Conservation (phyloP, 371 early-diverging fungal genomes). For the Scutellospora calospora region DNA sequence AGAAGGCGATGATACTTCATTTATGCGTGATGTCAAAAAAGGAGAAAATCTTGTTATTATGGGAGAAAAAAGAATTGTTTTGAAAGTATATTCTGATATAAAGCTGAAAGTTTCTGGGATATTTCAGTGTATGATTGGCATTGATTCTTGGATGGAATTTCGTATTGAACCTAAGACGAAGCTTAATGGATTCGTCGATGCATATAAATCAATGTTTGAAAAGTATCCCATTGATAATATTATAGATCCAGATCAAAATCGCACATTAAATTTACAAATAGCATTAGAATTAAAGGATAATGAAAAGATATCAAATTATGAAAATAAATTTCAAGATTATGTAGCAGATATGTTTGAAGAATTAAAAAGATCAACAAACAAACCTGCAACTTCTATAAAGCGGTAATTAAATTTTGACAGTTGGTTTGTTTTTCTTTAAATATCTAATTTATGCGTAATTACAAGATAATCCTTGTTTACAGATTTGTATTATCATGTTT, state of each 20-base stretch:
- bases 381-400: neutral
- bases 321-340: slow-evolving; percentile 23
- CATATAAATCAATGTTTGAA: slow-evolving; percentile 13
- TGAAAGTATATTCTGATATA: slow-evolving; percentile 22
- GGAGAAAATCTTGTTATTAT: slow-evolving; percentile 25
- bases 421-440: no score
- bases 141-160: slow-evolving; percentile 27
- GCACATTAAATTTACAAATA: slow-evolving; percentile 5
- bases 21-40: neutral
- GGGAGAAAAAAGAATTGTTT: slow-evolving; percentile 5
- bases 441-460: neutral
- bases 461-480: no score
- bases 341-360: neutral
- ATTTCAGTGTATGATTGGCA: neutral
- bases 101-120: neutral
- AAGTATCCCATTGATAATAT: slow-evolving; percentile 23
- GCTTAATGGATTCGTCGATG: slow-evolving; percentile 23
- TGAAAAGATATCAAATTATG: neutral
- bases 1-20: slow-evolving; percentile 21
- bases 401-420: no score
- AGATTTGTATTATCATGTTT: no score
- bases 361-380: slow-evolving; percentile 11
- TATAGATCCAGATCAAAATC: neutral
- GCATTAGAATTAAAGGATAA: neutral
- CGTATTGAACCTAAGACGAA: slow-evolving; percentile 41